Conservation (phyloP, 1,139 yeast species). For the Taphrina populina region DNA sequence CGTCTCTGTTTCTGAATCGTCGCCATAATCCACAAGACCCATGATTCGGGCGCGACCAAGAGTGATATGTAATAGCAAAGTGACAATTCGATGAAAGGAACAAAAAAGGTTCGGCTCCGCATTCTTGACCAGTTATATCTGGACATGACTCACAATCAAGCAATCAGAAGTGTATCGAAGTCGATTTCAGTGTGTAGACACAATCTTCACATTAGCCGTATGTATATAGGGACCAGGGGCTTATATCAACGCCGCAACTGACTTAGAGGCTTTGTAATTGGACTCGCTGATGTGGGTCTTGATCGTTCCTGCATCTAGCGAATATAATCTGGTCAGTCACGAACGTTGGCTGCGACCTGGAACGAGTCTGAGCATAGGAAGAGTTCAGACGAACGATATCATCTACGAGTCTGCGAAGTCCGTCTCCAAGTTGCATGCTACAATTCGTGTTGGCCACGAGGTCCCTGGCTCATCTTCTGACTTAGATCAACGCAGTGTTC, state of each 20-base stretch:
- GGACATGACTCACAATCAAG: too few species aligned
- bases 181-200: too few species aligned
- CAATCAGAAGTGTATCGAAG: too few species aligned
- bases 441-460: conserved; percentile 2
- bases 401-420: conserved; percentile 18
- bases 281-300: conserved; percentile 13
- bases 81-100: background rate
- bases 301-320: conserved; percentile 3
- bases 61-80: background rate
- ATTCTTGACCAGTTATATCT: too few species aligned
- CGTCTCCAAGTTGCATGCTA: conserved; percentile 17
- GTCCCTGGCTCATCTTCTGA: background rate
- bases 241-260: too few species aligned
- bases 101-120: too few species aligned
- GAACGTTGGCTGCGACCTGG: conserved; percentile 19
- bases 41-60: background rate
- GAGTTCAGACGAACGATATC: conserved; percentile 1
- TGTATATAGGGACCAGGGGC: too few species aligned
- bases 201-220: too few species aligned
- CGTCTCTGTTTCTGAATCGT: conserved; percentile 11
- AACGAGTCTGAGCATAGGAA: conserved; percentile 6
- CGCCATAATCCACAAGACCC: conserved; percentile 9
- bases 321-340: background rate
- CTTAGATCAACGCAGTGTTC: background rate
- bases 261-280: background rate